Evolutionary conservation across 2,329 filamentous ascomycete species (phyloP).

Genomic region (Aspergillus aculeatus): DNA sequence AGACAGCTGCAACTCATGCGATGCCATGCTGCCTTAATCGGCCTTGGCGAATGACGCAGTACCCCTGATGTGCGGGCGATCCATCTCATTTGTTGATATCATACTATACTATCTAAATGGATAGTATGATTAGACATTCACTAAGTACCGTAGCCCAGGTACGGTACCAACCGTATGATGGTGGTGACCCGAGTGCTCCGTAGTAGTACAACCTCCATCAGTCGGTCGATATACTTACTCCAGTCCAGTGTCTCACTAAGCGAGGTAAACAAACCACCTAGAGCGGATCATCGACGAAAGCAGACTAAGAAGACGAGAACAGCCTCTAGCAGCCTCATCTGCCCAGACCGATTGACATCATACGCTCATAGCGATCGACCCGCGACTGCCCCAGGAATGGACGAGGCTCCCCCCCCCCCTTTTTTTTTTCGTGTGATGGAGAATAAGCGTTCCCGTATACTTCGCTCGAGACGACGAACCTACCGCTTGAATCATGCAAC

Average conservation of each 20-base stretch:
- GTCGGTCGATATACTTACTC: neutral
- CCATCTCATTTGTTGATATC: neutral
- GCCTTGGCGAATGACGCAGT: constrained; percentile 1
- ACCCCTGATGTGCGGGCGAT: constrained; percentile 5
- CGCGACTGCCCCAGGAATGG: neutral
- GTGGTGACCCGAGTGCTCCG: neutral
- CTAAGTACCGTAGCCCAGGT: no score
- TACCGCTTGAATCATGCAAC: neutral
- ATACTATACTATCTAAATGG: neutral
- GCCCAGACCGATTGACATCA: neutral
- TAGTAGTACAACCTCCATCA: neutral
- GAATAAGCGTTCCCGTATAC: neutral
- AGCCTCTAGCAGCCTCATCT: neutral
- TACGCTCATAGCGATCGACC: neutral
- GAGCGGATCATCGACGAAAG: neutral
- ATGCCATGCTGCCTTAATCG: neutral
- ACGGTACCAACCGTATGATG: neutral
- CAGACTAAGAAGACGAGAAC: neutral
- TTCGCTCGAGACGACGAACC: neutral
- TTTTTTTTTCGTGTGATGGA: neutral
- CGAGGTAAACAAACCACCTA: neutral
- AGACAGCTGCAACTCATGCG: neutral
- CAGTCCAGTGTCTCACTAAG: neutral
- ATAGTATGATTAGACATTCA: neutral
- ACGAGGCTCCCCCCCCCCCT: neutral